Base-by-base conservation (phyloP, 2,329 filamentous ascomycete genomes). In the Diaporthe helianthi region DNA sequence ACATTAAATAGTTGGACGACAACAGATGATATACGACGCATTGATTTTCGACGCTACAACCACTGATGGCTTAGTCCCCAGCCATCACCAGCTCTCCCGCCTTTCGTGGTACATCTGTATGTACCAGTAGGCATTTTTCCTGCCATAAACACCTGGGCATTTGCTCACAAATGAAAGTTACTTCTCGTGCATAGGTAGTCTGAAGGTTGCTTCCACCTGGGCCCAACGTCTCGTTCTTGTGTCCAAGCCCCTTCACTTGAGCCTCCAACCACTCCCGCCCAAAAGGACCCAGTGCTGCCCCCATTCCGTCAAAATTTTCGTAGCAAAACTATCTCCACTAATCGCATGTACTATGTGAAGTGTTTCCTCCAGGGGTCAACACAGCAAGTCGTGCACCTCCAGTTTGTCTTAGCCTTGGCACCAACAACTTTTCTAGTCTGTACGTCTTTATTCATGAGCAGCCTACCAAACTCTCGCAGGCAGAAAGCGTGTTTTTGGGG, bases 401-500 rank as follows among this genome's bases (percentile, higher is more conserved):
- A 63, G 12, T 49, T 2, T 5, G 22, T n/a, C 29, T 63, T 63
- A 5, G 7, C 8, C 15, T 36, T 49, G 13, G n/a, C 17, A 4
- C 58, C 44, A 49, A 22, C 19, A 31, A 63, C 12, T 3, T 22
- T 47, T 24, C 6, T 33, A 13, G 19, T 46, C 8, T 26, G 19
- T 36, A 13, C 10, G 29, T n/a, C 5, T 26, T 26, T 33, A 2
- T 26, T n/a, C 58, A 63, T 63, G 17, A 63, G 58, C 12, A 12
- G 12, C 7, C 58, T 47, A 19, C 44, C n/a, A 44, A 44, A 36
- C n/a, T 26, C 44, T 1, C 58, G 58, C 44, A 63, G 17, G 26
- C 58, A 63, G 58, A 63, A 63, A 29, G 58, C 58, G 26, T 63
- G 58, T 19, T 33, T 8, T 8, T 33, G 7, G 8, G 58, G 58